These are phyloP conservation scores for Stevia rebaudiana DNA, from an alignment of 140 eudicot species.

Conservation along the genomic window DNA sequence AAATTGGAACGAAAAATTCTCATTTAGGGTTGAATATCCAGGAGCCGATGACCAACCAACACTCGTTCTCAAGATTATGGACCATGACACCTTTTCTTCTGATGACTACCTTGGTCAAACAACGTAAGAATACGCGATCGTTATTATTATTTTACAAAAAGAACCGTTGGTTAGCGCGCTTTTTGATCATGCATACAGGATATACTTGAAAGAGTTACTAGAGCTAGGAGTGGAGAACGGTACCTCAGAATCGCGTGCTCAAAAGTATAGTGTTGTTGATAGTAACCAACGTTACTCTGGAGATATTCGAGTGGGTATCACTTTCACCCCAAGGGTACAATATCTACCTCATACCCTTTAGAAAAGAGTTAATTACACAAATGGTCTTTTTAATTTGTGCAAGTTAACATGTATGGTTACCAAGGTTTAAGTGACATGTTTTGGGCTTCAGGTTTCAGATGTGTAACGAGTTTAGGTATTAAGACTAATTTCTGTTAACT, in stretches of 20 bases:
- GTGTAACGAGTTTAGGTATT: too few species aligned
- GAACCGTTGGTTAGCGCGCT: background rate
- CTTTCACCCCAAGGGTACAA: slow-evolving; percentile 51
- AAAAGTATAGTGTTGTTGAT: slow-evolving; percentile 45
- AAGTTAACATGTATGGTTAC: too few species aligned
- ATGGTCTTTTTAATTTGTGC: too few species aligned
- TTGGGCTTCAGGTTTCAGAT: too few species aligned
- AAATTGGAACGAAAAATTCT: slow-evolving; percentile 62
- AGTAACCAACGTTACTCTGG: slow-evolving; percentile 47
- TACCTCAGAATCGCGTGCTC: slow-evolving; percentile 39
- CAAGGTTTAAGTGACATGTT: too few species aligned
- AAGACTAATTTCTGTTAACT: too few species aligned
- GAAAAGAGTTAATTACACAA: too few species aligned
- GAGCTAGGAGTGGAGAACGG: slow-evolving; percentile 63
- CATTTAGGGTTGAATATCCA: slow-evolving; percentile 61
- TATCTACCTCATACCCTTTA: background rate
- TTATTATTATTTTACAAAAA: background rate
- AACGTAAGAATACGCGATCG: slow-evolving; percentile 40
- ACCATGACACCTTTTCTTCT: slow-evolving; percentile 63
- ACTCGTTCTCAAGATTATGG: slow-evolving; percentile 59
- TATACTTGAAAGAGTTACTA: slow-evolving; percentile 64
- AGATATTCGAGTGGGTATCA: slow-evolving; percentile 58
- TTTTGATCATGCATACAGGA: slow-evolving; percentile 32
- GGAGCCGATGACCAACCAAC: slow-evolving; percentile 41
- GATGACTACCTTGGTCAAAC: slow-evolving; percentile 68